phyloP scores from a whole-genome alignment of 164 flowering plant genomes.

The Buxus sempervirens region DNA sequence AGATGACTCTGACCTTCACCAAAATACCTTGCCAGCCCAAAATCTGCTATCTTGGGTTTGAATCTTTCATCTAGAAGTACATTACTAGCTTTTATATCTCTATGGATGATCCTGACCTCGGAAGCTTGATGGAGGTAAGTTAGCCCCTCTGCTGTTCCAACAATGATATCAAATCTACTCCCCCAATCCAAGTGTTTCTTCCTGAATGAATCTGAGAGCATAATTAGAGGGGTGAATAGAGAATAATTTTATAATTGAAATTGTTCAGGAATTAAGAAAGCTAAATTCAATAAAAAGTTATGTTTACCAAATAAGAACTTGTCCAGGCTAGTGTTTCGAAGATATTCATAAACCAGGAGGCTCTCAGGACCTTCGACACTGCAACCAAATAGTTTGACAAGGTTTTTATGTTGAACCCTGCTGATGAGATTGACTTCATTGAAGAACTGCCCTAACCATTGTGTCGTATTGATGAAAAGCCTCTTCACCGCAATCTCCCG shows the following conservation, averaged over 20 bases:
- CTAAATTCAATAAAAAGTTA: too few species aligned
- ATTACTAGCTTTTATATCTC: too few species aligned
- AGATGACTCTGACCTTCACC: constrained; percentile 17
- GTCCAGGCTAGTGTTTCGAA: constrained; percentile 14
- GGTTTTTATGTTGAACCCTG: constrained; percentile 17
- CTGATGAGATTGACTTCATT: constrained; percentile 19
- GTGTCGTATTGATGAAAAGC: constrained; percentile 14
- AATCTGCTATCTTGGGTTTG: constrained; percentile 16
- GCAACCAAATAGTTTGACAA: constrained; percentile 16
- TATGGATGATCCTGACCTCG: constrained; percentile 17
- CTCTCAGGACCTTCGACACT: constrained; percentile 19
- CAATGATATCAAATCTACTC: constrained; percentile 13
- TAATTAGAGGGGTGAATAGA: background rate
- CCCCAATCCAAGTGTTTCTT: constrained; percentile 9
- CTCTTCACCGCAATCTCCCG: constrained; percentile 21
- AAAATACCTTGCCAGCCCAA: constrained; percentile 15
- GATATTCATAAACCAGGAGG: constrained; percentile 18
- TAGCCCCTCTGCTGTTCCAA: constrained; percentile 17
- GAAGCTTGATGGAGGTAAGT: constrained; percentile 18
- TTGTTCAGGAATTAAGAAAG: too few species aligned
- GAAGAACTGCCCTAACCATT: constrained; percentile 16
- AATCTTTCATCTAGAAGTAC: constrained; percentile 18
- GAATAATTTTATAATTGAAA: too few species aligned
- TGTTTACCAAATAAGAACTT: constrained; percentile 15
- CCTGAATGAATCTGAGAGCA: constrained; percentile 12